Conservation (phyloP, 1,284 basidiomycete genomes). For the Cutaneotrichosporon dermatis region DNA sequence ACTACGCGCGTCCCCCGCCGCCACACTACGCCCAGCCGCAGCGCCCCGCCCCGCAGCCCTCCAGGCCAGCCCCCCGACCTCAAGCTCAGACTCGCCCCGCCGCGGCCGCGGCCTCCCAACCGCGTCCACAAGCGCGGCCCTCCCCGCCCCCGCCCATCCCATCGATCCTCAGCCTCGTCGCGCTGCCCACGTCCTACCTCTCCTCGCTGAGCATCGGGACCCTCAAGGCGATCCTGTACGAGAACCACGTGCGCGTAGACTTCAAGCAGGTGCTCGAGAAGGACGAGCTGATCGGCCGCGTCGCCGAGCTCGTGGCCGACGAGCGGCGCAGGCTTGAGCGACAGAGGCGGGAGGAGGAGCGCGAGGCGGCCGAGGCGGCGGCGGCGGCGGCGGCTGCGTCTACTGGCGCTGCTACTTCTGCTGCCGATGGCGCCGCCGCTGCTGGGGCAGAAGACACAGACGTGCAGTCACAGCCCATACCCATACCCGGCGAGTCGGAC, state of each 20-base stretch:
- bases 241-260: constrained; percentile 51
- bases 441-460: no score
- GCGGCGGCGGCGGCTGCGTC: no score
- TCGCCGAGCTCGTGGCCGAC: constrained; percentile 60
- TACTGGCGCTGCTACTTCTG: no score
- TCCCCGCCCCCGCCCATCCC: constrained; percentile 48
- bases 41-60: constrained; percentile 6
- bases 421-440: no score
- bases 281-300: constrained; percentile 66
- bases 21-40: not conserved
- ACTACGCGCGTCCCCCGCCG: not conserved
- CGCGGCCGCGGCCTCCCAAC: no score
- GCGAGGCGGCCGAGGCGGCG: constrained; percentile 18
- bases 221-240: constrained; percentile 70
- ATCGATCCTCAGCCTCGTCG: constrained; percentile 61
- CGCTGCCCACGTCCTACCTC: constrained; percentile 58
- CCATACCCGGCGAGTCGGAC: no score
- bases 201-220: constrained; percentile 59
- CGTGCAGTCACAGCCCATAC: no score
- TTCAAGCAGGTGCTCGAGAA: constrained; percentile 50
- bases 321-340: constrained; percentile 55
- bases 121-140: not conserved
- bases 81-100: no score
- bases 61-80: no score
- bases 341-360: constrained; percentile 45